These are phyloP conservation scores for Cyberlindnera subsufficiens DNA, from an alignment of 805 yeast species.

Conservation along the genomic window DNA sequence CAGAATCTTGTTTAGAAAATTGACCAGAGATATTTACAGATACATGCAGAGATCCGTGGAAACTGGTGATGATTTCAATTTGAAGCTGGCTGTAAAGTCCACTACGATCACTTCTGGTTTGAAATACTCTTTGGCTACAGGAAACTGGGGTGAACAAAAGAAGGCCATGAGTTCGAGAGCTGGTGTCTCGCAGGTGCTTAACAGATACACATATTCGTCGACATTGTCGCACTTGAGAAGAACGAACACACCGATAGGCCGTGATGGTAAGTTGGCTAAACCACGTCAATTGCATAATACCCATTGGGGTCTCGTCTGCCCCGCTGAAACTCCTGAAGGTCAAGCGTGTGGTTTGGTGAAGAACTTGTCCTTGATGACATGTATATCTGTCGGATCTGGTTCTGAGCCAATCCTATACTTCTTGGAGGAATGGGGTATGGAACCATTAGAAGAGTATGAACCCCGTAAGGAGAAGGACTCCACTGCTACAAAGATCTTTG, in stretches of 20 bases:
- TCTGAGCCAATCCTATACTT: slow-evolving; percentile 90
- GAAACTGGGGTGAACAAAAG: slow-evolving; percentile 99
- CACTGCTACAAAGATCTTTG: slow-evolving; percentile 91
- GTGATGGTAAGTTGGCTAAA: slow-evolving; percentile 98
- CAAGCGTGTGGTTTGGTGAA: slow-evolving; percentile 99
- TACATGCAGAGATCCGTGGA: slow-evolving; percentile 99
- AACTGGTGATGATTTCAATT: slow-evolving; percentile 93
- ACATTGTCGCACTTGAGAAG: slow-evolving; percentile 97
- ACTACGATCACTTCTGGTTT: slow-evolving; percentile 96
- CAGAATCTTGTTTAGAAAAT: slow-evolving; percentile 87
- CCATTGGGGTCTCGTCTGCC: slow-evolving; percentile 99
- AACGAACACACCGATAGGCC: slow-evolving; percentile 98
- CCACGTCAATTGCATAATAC: slow-evolving; percentile 99
- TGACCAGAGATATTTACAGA: slow-evolving; percentile 94
- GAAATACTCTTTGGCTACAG: slow-evolving; percentile 96
- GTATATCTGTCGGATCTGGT: slow-evolving; percentile 97
- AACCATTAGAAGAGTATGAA: slow-evolving; percentile 91
- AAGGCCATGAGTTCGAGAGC: slow-evolving; percentile 98
- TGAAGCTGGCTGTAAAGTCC: slow-evolving; percentile 94
- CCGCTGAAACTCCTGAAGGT: slow-evolving; percentile 99
- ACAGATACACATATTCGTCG: slow-evolving; percentile 97
- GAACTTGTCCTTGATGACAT: slow-evolving; percentile 92
- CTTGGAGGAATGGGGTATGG: slow-evolving; percentile 99
- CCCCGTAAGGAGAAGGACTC: slow-evolving; percentile 90
- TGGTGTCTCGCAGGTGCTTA: slow-evolving; percentile 98